Percentiles rank a stretch among this genome's conserved stretches.
These are phyloP conservation scores for Fomitopsis betulina DNA, from an alignment of 1,284 basidiomycete genomes.

Conservation along the genomic window DNA sequence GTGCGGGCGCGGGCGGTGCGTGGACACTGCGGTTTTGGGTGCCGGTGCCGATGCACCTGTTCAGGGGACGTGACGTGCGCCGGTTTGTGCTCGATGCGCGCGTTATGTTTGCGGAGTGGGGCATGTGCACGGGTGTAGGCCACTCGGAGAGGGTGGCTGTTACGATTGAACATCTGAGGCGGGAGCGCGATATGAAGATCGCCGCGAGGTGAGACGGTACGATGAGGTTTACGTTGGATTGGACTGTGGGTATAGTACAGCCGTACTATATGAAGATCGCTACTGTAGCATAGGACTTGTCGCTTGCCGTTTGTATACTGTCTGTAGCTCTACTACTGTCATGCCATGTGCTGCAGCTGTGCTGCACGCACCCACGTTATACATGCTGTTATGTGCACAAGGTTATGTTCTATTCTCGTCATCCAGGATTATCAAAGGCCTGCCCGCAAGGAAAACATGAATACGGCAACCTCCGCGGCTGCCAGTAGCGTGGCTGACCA, in stretches of 20 bases:
- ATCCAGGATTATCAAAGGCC: too few relatives aligned
- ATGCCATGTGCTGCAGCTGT: background rate
- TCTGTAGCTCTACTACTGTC: background rate
- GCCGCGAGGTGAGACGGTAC: background rate
- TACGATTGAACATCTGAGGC: slow-evolving; percentile 4
- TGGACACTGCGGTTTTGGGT: slow-evolving; percentile 19
- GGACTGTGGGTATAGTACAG: background rate
- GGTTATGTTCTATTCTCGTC: too few relatives aligned
- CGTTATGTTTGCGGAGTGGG: slow-evolving; percentile 11
- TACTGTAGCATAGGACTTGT: background rate
- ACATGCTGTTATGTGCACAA: too few relatives aligned
- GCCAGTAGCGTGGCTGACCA: too few relatives aligned
- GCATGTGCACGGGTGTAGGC: background rate
- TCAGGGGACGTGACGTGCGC: slow-evolving; percentile 10
- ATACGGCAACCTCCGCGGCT: too few relatives aligned
- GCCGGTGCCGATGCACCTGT: slow-evolving; percentile 15
- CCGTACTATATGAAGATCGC: background rate
- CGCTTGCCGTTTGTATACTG: background rate
- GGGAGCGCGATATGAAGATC: slow-evolving; percentile 3
- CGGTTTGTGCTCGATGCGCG: slow-evolving; percentile 13
- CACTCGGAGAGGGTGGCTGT: slow-evolving; percentile 1
- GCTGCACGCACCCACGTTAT: slow-evolving; percentile 1
- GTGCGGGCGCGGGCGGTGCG: slow-evolving; percentile 8
- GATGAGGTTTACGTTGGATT: background rate
- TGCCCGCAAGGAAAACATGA: too few relatives aligned